These are phyloP conservation scores for Xylariaceae sp. DNA, from an alignment of 2,329 filamentous ascomycete genomes.

Conservation along the genomic window DNA sequence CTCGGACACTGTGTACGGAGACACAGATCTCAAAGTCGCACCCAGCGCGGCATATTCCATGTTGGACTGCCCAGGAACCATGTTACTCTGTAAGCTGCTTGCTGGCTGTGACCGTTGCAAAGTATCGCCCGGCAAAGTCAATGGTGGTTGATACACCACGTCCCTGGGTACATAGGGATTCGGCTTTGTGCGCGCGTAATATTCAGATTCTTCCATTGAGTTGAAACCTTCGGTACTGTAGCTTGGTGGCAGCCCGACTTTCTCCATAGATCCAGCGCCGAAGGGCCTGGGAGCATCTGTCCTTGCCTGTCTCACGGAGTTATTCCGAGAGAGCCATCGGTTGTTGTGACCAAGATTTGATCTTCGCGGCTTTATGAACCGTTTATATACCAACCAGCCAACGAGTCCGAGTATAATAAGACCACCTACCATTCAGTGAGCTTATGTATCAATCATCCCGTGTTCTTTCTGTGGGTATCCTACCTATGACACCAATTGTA, in stretches of 20 bases:
- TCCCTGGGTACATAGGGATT: slow-evolving; percentile 17
- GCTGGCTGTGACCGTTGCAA: slow-evolving; percentile 23
- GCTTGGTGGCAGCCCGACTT: slow-evolving; percentile 25
- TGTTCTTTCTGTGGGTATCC: neutral
- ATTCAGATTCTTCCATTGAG: slow-evolving; percentile 22
- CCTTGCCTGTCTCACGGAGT: slow-evolving; percentile 20
- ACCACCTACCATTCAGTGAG: slow-evolving; percentile 32
- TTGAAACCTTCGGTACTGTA: slow-evolving; percentile 26
- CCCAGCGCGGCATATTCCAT: too few species aligned
- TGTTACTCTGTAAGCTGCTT: slow-evolving; percentile 24
- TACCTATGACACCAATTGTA: neutral
- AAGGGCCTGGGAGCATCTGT: slow-evolving; percentile 12
- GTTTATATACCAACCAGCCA: slow-evolving; percentile 43
- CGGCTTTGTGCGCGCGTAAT: slow-evolving; percentile 23
- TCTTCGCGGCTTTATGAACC: too few species aligned
- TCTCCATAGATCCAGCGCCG: slow-evolving; percentile 11
- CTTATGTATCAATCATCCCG: neutral
- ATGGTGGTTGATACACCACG: slow-evolving; percentile 16
- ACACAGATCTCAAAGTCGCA: too few species aligned
- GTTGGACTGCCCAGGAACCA: too few species aligned
- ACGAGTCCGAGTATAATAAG: slow-evolving; percentile 46
- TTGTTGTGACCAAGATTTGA: neutral
- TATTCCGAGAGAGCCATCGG: slow-evolving; percentile 16
- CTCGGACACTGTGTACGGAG: slow-evolving; percentile 37
- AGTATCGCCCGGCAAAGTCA: slow-evolving; percentile 17